Evolutionary conservation across 164 flowering plant genomes (phyloP).

Genomic region (Dillenia suffruticosa): DNA sequence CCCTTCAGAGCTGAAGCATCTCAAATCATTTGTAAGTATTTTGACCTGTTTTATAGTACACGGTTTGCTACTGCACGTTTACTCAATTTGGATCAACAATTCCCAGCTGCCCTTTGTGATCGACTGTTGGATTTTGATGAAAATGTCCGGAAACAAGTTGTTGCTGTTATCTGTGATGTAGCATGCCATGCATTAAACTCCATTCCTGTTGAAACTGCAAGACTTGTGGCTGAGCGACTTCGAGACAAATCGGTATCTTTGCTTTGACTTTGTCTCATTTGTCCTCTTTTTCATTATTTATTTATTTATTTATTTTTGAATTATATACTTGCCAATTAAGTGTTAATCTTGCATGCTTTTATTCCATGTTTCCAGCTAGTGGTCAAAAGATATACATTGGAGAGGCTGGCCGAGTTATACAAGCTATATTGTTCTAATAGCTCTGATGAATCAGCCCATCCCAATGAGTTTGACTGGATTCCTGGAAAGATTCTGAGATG

Average conservation of each 20-base stretch:
- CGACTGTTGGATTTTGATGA: slow-evolving; percentile 95
- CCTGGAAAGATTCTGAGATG: slow-evolving; percentile 93
- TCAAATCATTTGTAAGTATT: slow-evolving; percentile 64
- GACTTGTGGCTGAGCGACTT: slow-evolving; percentile 87
- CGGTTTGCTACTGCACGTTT: slow-evolving; percentile 9
- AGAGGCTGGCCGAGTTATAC: slow-evolving; percentile 83
- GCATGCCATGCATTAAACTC: slow-evolving; percentile 49
- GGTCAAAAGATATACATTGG: slow-evolving; percentile 88
- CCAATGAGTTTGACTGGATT: slow-evolving; percentile 77
- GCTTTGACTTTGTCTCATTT: not conserved
- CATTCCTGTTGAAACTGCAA: slow-evolving; percentile 61
- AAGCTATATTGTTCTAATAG: slow-evolving; percentile 41
- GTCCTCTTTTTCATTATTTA: not conserved
- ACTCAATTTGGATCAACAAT: slow-evolving; percentile 15
- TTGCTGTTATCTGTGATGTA: slow-evolving; percentile 77
- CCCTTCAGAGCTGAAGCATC: slow-evolving; percentile 73
- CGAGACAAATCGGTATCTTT: slow-evolving; percentile 87
- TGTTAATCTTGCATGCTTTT: slow-evolving; percentile 2
- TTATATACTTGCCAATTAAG: not conserved
- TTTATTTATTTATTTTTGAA: not conserved
- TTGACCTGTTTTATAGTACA: slow-evolving; percentile 2
- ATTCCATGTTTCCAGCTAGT: slow-evolving; percentile 45
- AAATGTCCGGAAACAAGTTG: slow-evolving; percentile 89
- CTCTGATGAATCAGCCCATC: slow-evolving; percentile 32
- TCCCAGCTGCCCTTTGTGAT: slow-evolving; percentile 80